These are phyloP conservation scores for Debaryomyces udenii DNA, from an alignment of 1,139 yeast genomes.

Conservation along the genomic window DNA sequence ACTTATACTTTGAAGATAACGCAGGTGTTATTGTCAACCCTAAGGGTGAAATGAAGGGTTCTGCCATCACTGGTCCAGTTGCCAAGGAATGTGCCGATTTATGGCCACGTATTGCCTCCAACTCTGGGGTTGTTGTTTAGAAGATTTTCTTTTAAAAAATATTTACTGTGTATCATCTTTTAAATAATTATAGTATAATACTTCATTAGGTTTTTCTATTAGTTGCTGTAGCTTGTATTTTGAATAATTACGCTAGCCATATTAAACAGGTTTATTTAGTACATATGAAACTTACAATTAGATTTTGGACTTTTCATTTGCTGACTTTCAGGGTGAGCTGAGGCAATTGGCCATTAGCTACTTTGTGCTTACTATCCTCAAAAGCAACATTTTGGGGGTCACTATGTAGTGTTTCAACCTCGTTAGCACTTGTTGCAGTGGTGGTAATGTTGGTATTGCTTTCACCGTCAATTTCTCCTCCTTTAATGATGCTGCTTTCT, in stretches of 20 bases:
- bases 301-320: too few species aligned
- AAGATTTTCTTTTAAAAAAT: conserved; percentile 4
- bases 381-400: conserved; percentile 2
- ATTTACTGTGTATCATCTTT: conserved; percentile 10
- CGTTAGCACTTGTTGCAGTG: conserved; percentile 7
- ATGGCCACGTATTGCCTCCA: conserved; percentile 99
- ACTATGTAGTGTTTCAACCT: conserved; percentile 11
- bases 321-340: not conserved
- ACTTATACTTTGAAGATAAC: conserved; percentile 99
- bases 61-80: conserved; percentile 99
- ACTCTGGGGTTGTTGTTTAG: conserved; percentile 99
- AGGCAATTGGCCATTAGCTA: too few species aligned
- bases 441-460: not conserved
- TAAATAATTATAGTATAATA: conserved; percentile 9
- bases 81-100: conserved; percentile 99
- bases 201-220: conserved; percentile 8
- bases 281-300: too few species aligned
- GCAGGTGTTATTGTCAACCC: conserved; percentile 99
- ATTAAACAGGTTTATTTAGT: too few species aligned
- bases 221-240: not conserved
- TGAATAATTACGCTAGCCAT: too few species aligned
- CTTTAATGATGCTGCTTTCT: conserved; percentile 2
- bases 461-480: conserved; percentile 2
- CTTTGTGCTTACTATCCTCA: not conserved
- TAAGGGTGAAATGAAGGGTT: conserved; percentile 99